Evolutionary conservation across 2,329 filamentous ascomycete species (phyloP), one percentile per base, ranked within the genome.

Genomic region (Ophiobolus disseminans): DNA sequence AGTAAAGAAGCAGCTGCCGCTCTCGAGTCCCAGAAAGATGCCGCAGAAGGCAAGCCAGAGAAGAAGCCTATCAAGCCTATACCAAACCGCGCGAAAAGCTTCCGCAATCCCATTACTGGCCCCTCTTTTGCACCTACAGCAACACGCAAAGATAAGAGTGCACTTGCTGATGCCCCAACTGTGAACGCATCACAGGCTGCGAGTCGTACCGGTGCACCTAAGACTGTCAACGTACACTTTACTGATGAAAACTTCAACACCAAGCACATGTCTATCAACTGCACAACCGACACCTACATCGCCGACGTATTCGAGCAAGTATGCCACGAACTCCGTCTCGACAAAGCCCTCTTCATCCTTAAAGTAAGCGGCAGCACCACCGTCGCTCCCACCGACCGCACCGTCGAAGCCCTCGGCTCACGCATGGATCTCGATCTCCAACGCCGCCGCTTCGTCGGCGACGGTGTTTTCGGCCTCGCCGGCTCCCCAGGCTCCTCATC

Each of bases 251-350:
- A 87, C 7, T 84, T 89, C 37, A 87, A 88, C n/a, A 76, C 76
- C 0, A 87, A 88, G 63, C 85, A 86, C 76, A 82, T 90, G 19
- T 87, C 86, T 1, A 76, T 92, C 14, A 85, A 89, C 53, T 89
- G 90, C 36, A 92, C 88, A 0, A 91, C 88, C 0, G 89, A 93
- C 59, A 93, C 87, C 22, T 94, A 92, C 68, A 83, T 94, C 35
- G 89, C 88, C 34, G 89, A 94, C 69, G 85, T 94, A 21, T 84
- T 93, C 41, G 89, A 93, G 65, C 80, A 86, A 57, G 86, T 90
- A 2, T 94, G 90, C 69, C 83, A 86, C 32, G 90, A 89, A 72
- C 81, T 91, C 34, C 85, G 89, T 48, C 78, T 94, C 0, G 90
- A 94, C 69, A 91, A 91, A 75, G 87, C 82, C 14, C 84, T 87